These are phyloP conservation scores for Allium sativum DNA, from an alignment of 106 monocot genomes.

Conservation along the genomic window DNA sequence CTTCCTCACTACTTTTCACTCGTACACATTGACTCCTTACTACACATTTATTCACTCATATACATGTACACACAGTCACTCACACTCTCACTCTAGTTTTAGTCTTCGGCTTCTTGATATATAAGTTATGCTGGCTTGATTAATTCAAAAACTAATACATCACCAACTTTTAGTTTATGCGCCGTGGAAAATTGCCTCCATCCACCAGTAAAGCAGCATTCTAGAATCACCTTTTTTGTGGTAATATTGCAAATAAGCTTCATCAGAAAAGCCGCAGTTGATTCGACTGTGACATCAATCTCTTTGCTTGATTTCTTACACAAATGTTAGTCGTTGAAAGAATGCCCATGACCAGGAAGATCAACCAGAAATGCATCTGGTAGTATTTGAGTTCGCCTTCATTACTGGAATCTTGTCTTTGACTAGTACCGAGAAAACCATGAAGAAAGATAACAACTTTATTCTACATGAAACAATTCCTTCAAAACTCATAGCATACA, in stretches of 20 bases:
- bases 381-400: slow-evolving; percentile 50
- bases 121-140: no score
- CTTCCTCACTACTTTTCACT: no score
- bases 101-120: no score
- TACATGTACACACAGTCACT: no score
- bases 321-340: slow-evolving; percentile 20
- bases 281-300: slow-evolving; percentile 32
- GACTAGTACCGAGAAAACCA: slow-evolving; percentile 77
- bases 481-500: neutral
- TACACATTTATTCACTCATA: no score
- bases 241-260: slow-evolving; percentile 47
- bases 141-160: no score
- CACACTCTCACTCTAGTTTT: no score
- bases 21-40: no score
- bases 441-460: slow-evolving; percentile 62
- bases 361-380: slow-evolving; percentile 65
- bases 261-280: slow-evolving; percentile 44
- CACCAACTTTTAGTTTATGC: no score
- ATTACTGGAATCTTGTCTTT: slow-evolving; percentile 80
- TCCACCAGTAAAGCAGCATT: no score
- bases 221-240: slow-evolving; percentile 35
- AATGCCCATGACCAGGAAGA: slow-evolving; percentile 86
- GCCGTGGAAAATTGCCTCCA: no score
- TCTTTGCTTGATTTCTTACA: slow-evolving; percentile 11
- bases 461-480: slow-evolving; percentile 25